Percentiles rank a stretch among this genome's conserved stretches.
Conservation (phyloP, 352 stramenopile species). For the Phytophthora pluvialis region DNA sequence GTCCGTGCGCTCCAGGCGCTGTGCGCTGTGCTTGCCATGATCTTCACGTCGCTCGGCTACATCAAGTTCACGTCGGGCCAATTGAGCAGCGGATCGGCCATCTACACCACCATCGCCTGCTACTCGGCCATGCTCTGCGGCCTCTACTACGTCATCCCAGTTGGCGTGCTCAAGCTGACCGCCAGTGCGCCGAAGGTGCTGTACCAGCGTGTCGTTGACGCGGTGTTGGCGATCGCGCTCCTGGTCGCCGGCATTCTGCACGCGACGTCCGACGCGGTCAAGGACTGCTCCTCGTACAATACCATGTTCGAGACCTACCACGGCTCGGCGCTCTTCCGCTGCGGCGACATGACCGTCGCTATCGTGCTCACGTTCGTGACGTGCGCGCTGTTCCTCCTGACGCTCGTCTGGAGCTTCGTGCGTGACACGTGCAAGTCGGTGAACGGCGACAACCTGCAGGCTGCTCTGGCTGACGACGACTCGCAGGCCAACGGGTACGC, state of each 20-base stretch:
- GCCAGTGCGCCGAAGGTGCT: constrained; percentile 30
- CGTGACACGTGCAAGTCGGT: constrained; percentile 27
- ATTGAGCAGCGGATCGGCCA: constrained; percentile 43
- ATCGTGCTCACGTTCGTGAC: constrained; percentile 54
- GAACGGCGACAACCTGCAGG: constrained; percentile 30
- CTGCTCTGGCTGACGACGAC: constrained; percentile 33
- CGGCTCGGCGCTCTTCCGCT: constrained; percentile 50
- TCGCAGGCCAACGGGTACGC: constrained; percentile 37
- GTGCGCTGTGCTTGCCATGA: constrained; percentile 42
- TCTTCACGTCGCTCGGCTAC: constrained; percentile 56
- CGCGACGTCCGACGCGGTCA: constrained; percentile 35
- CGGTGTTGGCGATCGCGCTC: constrained; percentile 32
- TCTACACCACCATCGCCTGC: constrained; percentile 46
- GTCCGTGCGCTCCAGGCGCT: constrained; percentile 41
- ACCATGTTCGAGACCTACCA: constrained; percentile 52
- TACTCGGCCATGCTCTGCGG: constrained; percentile 49
- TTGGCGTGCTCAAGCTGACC: constrained; percentile 34
- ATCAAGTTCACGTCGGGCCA: constrained; percentile 49
- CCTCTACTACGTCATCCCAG: constrained; percentile 44
- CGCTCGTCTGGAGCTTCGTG: constrained; percentile 45
- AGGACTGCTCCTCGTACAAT: constrained; percentile 51
- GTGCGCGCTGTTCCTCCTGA: constrained; percentile 40
- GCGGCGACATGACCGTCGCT: constrained; percentile 43
- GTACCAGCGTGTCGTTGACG: constrained; percentile 45
- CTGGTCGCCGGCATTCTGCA: constrained; percentile 45